Percentiles rank a stretch among this genome's conserved stretches.
Evolutionary conservation across 176 grass and related monocot species (phyloP).

Genomic region (Aegilops umbellulata): DNA sequence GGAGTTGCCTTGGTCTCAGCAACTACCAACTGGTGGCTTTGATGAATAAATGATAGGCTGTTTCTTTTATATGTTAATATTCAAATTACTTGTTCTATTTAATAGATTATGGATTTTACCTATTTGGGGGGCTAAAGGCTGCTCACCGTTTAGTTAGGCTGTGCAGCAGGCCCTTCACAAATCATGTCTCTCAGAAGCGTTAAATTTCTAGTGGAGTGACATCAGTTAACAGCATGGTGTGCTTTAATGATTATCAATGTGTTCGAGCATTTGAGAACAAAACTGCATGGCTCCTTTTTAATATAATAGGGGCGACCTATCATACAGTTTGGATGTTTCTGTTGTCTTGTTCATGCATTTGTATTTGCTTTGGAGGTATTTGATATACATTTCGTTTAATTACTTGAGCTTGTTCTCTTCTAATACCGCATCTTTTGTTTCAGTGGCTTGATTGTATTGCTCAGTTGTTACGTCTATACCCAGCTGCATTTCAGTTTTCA

Average conservation of each 20-base stretch:
- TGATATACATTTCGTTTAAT: slow-evolving; percentile 19
- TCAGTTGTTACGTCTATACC: slow-evolving; percentile 86
- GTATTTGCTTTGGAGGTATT: slow-evolving; percentile 11
- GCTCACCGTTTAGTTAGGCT: neutral
- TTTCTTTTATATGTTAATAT: slow-evolving; percentile 17
- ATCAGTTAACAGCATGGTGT: neutral
- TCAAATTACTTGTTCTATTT: slow-evolving; percentile 3
- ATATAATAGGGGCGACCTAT: neutral
- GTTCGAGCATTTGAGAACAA: neutral
- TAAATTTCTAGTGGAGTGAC: neutral
- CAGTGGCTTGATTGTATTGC: slow-evolving; percentile 98
- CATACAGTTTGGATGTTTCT: neutral
- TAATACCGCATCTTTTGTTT: slow-evolving; percentile 36
- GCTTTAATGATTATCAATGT: slow-evolving; percentile 7
- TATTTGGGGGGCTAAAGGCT: neutral
- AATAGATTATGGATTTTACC: slow-evolving; percentile 16
- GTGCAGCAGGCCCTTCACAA: neutral
- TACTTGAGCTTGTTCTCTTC: slow-evolving; percentile 9
- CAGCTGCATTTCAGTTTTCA: slow-evolving; percentile 95
- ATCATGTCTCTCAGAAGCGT: neutral
- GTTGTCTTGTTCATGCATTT: neutral
- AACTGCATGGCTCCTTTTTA: neutral
- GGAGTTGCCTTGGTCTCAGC: neutral
- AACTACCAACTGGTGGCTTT: slow-evolving; percentile 23
- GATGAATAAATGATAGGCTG: slow-evolving; percentile 16